Base-by-base conservation (phyloP, 2,329 filamentous ascomycete species). In the Xylaria sp. region DNA sequence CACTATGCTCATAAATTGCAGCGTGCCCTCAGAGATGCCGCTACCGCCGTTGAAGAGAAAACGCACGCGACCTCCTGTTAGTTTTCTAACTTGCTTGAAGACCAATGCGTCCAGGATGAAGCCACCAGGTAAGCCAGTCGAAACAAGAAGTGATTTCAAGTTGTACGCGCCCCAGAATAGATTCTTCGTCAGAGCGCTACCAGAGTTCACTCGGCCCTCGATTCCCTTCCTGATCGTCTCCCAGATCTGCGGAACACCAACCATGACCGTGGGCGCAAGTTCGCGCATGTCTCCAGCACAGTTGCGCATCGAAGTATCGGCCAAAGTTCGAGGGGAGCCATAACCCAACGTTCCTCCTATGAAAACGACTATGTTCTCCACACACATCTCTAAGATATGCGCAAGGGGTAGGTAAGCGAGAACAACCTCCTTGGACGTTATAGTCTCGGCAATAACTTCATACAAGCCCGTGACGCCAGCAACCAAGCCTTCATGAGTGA, bases 181-280 rank as follows among this genome's bases (percentile, higher is more conserved):
- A 75, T 91, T 90, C 81, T 86, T 90, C 67, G 91, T 86, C 51
- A 98, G 67, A n/a, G 86, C 81, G 76, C 90, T 90, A 70, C 91
- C 88, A 67, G 87, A 84, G 78, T 92, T 91, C 69, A 98, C 90
- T 81, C 94, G 94, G 75, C 85, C 83, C 72, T 95, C 85, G 76
- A 99, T 92, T 64, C 96, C 96, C 86, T 99, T 99, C 85, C 94
- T 95, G 76, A 99, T 92, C 1, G 93, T 94, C 83, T 99, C 96
- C 94, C 95, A 99, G 39, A 99, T 92, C 67, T 97, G 94, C 1
- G 96, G 96, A 2, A 99, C 96, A 80, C 96, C 96, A 48, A 98
- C 92, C 79, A 99, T 88, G 78, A 98, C 88, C 1, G 94, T 97
- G 0, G 96, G 96, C 75, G 88, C 88, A 79, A 98, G 92, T 78